A percentile compares a stretch with the other conserved stretches of the same genome.
Evolutionary conservation across 768 basidiomycete species (phyloP).

Genomic region (Rhizopogon vesiculosus): DNA sequence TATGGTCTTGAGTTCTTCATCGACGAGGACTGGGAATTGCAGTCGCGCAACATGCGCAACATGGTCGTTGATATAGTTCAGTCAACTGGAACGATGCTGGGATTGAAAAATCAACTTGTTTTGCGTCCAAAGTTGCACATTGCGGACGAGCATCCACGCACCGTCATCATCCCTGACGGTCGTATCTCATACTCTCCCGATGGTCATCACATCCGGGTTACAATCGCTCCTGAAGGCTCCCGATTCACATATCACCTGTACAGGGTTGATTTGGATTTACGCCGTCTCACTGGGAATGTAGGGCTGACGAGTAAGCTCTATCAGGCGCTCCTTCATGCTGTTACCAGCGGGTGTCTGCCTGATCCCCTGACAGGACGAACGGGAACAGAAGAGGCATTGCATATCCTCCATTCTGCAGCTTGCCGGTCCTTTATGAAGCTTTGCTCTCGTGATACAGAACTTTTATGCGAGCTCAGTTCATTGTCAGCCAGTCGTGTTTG

Average conservation of each 20-base stretch:
- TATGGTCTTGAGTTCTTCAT: too few species aligned
- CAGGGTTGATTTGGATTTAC: conserved; percentile 23
- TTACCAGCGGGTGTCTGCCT: conserved; percentile 32
- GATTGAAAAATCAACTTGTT: conserved; percentile 36
- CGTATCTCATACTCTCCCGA: conserved; percentile 8
- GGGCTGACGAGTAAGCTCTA: conserved; percentile 29
- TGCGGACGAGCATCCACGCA: conserved; percentile 7
- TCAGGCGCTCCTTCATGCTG: conserved; percentile 39
- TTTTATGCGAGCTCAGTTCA: conserved; percentile 28
- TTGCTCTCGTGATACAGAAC: conserved; percentile 18
- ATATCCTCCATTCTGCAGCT: conserved; percentile 31
- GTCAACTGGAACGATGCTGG: conserved; percentile 36
- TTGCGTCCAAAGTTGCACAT: conserved; percentile 26
- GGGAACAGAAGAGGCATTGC: conserved; percentile 40
- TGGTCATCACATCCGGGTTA: conserved; percentile 13
- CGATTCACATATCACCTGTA: conserved; percentile 23
- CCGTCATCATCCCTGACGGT: conserved; percentile 38
- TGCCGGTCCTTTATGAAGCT: conserved; percentile 38
- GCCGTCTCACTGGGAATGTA: conserved; percentile 22
- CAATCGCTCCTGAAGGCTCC: conserved; percentile 1
- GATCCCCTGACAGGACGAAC: conserved; percentile 41
- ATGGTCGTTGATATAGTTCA: too few species aligned
- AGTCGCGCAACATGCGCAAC: too few species aligned
- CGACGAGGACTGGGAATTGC: too few species aligned
- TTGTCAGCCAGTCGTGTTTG: conserved; percentile 32